Percentiles rank a stretch among this genome's conserved stretches.
Evolutionary conservation across 352 stramenopile species (phyloP).

Genomic region (Discostella stelligera): DNA sequence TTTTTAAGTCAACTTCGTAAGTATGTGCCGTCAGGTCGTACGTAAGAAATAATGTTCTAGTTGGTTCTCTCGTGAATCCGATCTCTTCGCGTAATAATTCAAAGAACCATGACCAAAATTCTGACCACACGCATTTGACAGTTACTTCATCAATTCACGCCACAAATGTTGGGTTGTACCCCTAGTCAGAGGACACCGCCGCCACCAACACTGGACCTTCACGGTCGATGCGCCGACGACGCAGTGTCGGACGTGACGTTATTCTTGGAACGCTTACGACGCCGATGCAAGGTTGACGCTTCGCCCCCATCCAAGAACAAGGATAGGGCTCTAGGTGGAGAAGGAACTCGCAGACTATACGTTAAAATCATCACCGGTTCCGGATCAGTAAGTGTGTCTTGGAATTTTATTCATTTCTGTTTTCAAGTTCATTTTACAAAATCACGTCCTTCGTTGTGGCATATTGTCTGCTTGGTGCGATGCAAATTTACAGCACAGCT

Average conservation of each 20-base stretch:
- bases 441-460: background rate
- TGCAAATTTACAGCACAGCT: conserved; percentile 20
- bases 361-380: conserved; percentile 42
- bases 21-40: no score
- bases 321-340: no score
- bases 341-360: conserved; percentile 17
- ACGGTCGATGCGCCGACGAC: conserved; percentile 23
- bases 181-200: no score
- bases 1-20: no score
- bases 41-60: no score
- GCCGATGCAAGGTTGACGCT: conserved; percentile 13
- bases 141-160: no score
- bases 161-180: no score
- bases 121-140: no score
- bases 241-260: conserved; percentile 30
- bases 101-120: no score
- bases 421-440: no score
- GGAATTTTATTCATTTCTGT: background rate
- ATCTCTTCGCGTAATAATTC: no score
- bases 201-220: conserved; percentile 15
- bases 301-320: background rate
- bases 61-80: no score
- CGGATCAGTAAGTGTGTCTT: conserved; percentile 28
- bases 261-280: conserved; percentile 39
- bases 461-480: background rate